Evolutionary conservation across 768 basidiomycete species (phyloP).

Genomic region (Agaricus sinodeliciosus): DNA sequence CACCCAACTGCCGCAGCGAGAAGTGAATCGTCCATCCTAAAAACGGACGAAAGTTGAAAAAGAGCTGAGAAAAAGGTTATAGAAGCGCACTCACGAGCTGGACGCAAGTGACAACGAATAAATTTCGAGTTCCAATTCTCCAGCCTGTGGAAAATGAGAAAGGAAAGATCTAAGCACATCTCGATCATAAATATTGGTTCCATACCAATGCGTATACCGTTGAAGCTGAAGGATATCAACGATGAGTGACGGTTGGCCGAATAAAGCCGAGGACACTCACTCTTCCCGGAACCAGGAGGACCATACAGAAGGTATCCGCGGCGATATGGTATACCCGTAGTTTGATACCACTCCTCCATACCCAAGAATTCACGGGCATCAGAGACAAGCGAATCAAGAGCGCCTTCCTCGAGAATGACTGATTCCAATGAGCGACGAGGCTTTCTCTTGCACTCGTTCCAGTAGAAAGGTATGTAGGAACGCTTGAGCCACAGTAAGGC

Average conservation of each 20-base stretch:
- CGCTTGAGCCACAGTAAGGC: constrained; percentile 18
- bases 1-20: constrained; percentile 35
- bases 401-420: constrained; percentile 41
- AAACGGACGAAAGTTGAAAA: neutral
- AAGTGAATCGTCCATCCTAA: constrained; percentile 40
- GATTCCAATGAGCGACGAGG: constrained; percentile 41
- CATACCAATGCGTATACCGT: constrained; percentile 46
- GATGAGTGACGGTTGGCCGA: constrained; percentile 15
- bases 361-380: constrained; percentile 46
- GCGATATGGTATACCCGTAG: constrained; percentile 49
- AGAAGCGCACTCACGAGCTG: constrained; percentile 26
- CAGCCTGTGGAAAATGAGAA: constrained; percentile 24
- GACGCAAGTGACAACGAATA: constrained; percentile 52
- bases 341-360: constrained; percentile 46
- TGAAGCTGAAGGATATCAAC: constrained; percentile 31
- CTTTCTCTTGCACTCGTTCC: constrained; percentile 44
- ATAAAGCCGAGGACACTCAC: constrained; percentile 21
- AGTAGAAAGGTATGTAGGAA: constrained; percentile 28
- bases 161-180: neutral
- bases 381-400: constrained; percentile 35
- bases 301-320: constrained; percentile 51
- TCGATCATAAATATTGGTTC: neutral
- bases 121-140: constrained; percentile 75
- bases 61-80: neutral
- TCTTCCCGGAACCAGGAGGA: constrained; percentile 54